Percentiles rank a stretch among this genome's conserved stretches.
Evolutionary conservation across 257 asterid genomes (phyloP).

Genomic region (Linaria vulgaris): DNA sequence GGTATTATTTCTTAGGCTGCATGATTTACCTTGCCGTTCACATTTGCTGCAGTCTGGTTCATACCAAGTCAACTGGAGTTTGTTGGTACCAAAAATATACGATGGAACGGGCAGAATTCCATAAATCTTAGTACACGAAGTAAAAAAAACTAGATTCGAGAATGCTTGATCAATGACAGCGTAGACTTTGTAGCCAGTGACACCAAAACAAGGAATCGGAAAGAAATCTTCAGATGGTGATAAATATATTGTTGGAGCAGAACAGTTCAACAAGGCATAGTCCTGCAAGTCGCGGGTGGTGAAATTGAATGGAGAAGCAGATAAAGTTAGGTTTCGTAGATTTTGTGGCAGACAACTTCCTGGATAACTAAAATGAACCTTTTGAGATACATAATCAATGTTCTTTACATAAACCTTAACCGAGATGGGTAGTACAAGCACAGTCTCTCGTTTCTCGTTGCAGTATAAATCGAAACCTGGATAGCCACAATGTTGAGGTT

Average conservation of each 20-base stretch:
- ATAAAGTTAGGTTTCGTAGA: conserved; percentile 20
- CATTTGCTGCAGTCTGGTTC: not conserved
- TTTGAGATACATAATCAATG: no score
- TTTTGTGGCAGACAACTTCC: conserved; percentile 16
- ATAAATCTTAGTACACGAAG: conserved; percentile 42
- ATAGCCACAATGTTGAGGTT: no score
- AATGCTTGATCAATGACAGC: not conserved
- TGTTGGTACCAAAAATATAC: not conserved
- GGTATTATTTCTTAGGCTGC: not conserved
- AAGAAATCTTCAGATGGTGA: no score
- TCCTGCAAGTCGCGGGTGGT: not conserved
- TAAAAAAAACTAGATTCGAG: not conserved
- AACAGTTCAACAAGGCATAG: conserved; percentile 36
- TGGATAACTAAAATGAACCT: conserved; percentile 1
- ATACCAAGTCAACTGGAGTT: not conserved
- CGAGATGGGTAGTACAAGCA: no score
- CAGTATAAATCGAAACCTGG: no score
- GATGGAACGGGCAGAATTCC: conserved; percentile 28
- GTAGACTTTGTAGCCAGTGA: conserved; percentile 19
- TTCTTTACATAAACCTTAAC: no score
- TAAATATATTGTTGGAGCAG: not conserved
- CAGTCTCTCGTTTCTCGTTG: no score
- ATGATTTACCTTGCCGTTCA: not conserved
- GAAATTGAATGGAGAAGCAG: conserved; percentile 23
- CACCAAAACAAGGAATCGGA: conserved; percentile 34